A percentile compares a stretch with the other conserved stretches of the same genome.
Evolutionary conservation across 2,329 filamentous ascomycete species (phyloP).

Genomic region (Chaetomium sp.): DNA sequence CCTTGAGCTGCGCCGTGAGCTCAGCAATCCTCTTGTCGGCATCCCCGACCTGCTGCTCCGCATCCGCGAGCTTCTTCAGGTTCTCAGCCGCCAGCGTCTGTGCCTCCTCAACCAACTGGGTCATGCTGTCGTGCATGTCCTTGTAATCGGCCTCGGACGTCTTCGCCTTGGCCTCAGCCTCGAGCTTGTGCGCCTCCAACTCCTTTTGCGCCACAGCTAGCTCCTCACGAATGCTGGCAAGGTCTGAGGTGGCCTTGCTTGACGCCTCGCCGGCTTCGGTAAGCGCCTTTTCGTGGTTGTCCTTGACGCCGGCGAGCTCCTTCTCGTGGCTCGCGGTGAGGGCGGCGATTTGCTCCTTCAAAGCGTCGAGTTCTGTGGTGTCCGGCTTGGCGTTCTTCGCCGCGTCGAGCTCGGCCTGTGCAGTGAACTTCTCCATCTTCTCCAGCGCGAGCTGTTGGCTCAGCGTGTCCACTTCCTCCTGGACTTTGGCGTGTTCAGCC

Average conservation of each 20-base stretch:
- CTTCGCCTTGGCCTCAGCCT: conserved; percentile 47
- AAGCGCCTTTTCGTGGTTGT: conserved; percentile 30
- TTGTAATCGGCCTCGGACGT: conserved; percentile 54
- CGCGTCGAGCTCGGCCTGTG: conserved; percentile 55
- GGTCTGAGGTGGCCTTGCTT: conserved; percentile 32
- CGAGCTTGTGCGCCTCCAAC: conserved; percentile 45
- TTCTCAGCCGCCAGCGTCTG: conserved; percentile 39
- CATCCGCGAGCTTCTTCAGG: conserved; percentile 30
- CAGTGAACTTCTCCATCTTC: conserved; percentile 54
- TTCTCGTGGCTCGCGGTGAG: conserved; percentile 43
- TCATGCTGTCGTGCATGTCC: conserved; percentile 58
- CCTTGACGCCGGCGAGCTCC: conserved; percentile 30
- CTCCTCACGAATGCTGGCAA: conserved; percentile 37
- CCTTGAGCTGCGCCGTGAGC: conserved; percentile 50
- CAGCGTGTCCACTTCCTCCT: conserved; percentile 42
- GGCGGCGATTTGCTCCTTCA: conserved; percentile 44
- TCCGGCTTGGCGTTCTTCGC: conserved; percentile 50
- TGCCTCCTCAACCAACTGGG: conserved; percentile 53
- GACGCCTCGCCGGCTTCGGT: conserved; percentile 32
- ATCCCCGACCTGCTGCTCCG: conserved; percentile 41
- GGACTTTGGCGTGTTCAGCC: conserved; percentile 38
- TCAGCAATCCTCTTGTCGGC: conserved; percentile 45
- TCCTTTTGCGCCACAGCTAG: conserved; percentile 46
- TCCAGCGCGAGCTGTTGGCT: conserved; percentile 50
- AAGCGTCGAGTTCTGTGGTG: conserved; percentile 46